phyloP scores from a whole-genome alignment of 352 stramenopile genomes.

The Globisporangium iwayamae region DNA sequence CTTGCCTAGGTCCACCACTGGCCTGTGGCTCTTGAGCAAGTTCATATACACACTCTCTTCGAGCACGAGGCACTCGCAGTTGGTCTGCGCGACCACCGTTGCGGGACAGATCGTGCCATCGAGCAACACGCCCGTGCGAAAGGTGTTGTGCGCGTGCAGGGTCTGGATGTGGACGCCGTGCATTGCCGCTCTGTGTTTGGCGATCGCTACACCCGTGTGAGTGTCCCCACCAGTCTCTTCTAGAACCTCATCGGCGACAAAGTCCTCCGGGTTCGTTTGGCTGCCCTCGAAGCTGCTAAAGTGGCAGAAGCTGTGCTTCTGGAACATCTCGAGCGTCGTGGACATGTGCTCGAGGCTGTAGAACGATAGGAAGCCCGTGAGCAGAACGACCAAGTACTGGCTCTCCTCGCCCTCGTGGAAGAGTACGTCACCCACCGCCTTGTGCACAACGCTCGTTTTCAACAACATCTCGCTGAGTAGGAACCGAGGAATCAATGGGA shows the following conservation, averaged over 20 bases:
- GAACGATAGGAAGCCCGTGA: slow-evolving; percentile 50
- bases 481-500: slow-evolving; percentile 34
- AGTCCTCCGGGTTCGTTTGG: slow-evolving; percentile 31
- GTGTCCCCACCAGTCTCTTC: not conserved
- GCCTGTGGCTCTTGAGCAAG: slow-evolving; percentile 32
- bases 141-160: slow-evolving; percentile 42
- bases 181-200: slow-evolving; percentile 34
- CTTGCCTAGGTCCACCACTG: slow-evolving; percentile 29
- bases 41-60: slow-evolving; percentile 39
- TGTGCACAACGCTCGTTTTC: slow-evolving; percentile 28
- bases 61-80: slow-evolving; percentile 49
- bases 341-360: slow-evolving; percentile 65
- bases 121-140: slow-evolving; percentile 50
- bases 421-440: slow-evolving; percentile 45
- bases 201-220: slow-evolving; percentile 6
- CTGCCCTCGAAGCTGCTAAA: slow-evolving; percentile 31
- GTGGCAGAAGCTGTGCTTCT: slow-evolving; percentile 51
- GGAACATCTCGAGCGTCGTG: slow-evolving; percentile 57
- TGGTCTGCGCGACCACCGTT: slow-evolving; percentile 49
- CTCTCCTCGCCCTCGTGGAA: slow-evolving; percentile 43
- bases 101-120: slow-evolving; percentile 37
- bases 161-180: slow-evolving; percentile 60
- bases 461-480: slow-evolving; percentile 37
- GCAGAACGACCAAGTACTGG: slow-evolving; percentile 35
- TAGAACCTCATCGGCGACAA: slow-evolving; percentile 6